Conservation (phyloP, 2,329 filamentous ascomycete species). For the Curvularia spicifera region DNA sequence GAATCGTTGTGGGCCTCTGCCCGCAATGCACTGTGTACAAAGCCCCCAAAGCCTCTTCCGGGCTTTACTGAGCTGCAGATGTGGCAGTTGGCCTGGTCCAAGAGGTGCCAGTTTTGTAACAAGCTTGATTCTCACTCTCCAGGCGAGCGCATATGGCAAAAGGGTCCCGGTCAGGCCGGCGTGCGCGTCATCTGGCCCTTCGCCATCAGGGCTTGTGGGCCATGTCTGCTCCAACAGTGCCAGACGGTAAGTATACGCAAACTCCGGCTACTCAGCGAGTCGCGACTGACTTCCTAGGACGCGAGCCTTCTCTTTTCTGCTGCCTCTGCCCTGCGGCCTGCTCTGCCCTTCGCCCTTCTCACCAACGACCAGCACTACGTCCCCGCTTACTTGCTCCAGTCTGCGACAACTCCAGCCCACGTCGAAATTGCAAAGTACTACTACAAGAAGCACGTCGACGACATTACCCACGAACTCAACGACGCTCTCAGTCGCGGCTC, state of each 20-base stretch:
- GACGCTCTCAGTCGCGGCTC: conserved; percentile 70
- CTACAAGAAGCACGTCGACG: conserved; percentile 66
- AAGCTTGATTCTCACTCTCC: conserved; percentile 46
- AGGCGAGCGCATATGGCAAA: conserved; percentile 58
- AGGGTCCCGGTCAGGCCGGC: conserved; percentile 66
- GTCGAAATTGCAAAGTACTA: conserved; percentile 70
- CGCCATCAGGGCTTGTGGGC: conserved; percentile 68
- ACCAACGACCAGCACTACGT: conserved; percentile 68
- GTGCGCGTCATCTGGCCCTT: conserved; percentile 76
- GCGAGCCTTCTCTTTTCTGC: conserved; percentile 70
- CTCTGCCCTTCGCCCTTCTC: conserved; percentile 72
- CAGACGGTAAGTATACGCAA: conserved; percentile 65
- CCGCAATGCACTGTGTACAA: conserved; percentile 68
- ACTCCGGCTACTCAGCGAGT: conserved; percentile 2
- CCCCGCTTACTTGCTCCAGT: conserved; percentile 62
- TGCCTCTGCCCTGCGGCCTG: conserved; percentile 67
- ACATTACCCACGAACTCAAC: conserved; percentile 67
- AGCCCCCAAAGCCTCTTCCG: conserved; percentile 71
- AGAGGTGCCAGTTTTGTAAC: conserved; percentile 71
- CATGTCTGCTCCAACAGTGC: conserved; percentile 66
- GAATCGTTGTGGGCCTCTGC: conserved; percentile 75
- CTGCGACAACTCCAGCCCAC: conserved; percentile 55
- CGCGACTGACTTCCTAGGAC: conserved; percentile 61
- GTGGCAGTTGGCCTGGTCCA: conserved; percentile 72
- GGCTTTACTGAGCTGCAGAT: conserved; percentile 74